phyloP scores from a whole-genome alignment of 2,329 filamentous ascomycete species.

The Nigrospora sphaerica region DNA sequence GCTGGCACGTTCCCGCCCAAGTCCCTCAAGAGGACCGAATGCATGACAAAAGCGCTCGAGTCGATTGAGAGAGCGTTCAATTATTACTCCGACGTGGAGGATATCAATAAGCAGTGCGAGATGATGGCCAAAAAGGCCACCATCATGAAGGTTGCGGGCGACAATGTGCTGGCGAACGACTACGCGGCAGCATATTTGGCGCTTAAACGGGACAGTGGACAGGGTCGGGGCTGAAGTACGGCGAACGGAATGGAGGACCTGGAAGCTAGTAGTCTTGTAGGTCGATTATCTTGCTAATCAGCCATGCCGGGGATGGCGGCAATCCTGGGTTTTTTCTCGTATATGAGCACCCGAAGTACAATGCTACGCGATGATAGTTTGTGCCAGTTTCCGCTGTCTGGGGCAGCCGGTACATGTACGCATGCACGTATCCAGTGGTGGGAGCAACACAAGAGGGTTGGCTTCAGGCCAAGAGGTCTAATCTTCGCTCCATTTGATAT shows the following conservation, averaged over 20 bases:
- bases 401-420: too few relatives aligned
- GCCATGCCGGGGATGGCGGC: too few relatives aligned
- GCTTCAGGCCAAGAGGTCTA: constrained; percentile 3
- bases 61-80: constrained; percentile 57
- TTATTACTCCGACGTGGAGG: constrained; percentile 61
- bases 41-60: constrained; percentile 49
- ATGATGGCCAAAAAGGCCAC: constrained; percentile 77
- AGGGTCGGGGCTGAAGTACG: too few relatives aligned
- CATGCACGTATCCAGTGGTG: too few relatives aligned
- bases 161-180: constrained; percentile 56
- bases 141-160: constrained; percentile 64
- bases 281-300: too few relatives aligned
- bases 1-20: constrained; percentile 47
- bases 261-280: too few relatives aligned
- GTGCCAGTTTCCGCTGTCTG: too few relatives aligned
- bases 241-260: too few relatives aligned
- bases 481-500: constrained; percentile 31
- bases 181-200: constrained; percentile 59
- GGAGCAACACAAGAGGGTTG: too few relatives aligned
- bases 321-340: too few relatives aligned
- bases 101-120: constrained; percentile 65
- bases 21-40: constrained; percentile 43
- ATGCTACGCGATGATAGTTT: too few relatives aligned
- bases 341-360: too few relatives aligned
- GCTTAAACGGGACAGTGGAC: constrained; percentile 31